Evolutionary conservation across 805 yeast genomes (phyloP).

Genomic region (Candida lessepsii): DNA sequence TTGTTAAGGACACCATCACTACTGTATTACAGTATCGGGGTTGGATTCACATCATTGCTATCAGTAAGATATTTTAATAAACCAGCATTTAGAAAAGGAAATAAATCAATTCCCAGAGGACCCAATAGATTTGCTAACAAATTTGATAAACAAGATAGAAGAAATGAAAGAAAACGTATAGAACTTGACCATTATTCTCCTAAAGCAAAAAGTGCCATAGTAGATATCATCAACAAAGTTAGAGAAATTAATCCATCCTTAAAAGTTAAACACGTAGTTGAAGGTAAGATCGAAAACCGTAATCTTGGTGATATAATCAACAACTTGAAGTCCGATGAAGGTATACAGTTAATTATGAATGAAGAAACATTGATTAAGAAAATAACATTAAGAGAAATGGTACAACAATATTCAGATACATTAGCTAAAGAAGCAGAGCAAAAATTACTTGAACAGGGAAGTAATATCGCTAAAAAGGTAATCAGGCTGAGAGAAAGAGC

Average conservation of each 20-base stretch:
- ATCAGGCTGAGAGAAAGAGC: constrained; percentile 27
- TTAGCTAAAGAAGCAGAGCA: constrained; percentile 31
- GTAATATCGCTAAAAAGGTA: constrained; percentile 28
- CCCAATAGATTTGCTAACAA: constrained; percentile 1
- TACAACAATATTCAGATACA: constrained; percentile 28
- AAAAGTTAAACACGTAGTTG: constrained; percentile 27
- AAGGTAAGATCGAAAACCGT: constrained; percentile 21
- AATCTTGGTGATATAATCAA: constrained; percentile 35
- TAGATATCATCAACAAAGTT: constrained; percentile 23
- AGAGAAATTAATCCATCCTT: constrained; percentile 18
- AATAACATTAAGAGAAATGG: constrained; percentile 30
- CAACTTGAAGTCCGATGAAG: constrained; percentile 20
- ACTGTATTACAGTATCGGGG: too few species aligned
- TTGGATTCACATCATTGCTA: not conserved
- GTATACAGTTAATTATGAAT: constrained; percentile 12
- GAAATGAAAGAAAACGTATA: constrained; percentile 17
- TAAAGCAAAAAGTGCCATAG: constrained; percentile 27
- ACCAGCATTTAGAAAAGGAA: not conserved
- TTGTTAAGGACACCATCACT: not conserved
- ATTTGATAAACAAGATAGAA: not conserved
- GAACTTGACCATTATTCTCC: constrained; percentile 26
- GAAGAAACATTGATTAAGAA: constrained; percentile 19
- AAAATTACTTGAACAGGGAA: constrained; percentile 34
- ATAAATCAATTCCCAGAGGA: not conserved
- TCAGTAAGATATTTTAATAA: not conserved